phyloP scores from a whole-genome alignment of 1,284 basidiomycete species.

The Boletus sp. region DNA sequence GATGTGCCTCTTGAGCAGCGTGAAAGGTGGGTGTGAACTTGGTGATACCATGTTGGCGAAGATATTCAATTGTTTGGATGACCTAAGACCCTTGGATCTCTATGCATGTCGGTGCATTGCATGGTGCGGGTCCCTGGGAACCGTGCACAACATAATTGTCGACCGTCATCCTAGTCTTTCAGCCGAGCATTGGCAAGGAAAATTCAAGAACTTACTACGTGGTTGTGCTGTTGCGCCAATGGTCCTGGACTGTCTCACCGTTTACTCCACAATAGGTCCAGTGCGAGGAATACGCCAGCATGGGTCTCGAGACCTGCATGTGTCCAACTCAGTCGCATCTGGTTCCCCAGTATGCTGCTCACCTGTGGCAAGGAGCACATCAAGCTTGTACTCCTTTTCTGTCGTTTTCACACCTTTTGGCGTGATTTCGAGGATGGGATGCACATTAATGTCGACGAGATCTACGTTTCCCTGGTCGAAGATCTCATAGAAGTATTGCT shows the following conservation, averaged over 20 bases:
- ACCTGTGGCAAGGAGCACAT: slow-evolving; percentile 21
- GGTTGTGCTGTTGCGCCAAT: slow-evolving; percentile 14
- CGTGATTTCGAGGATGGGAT: slow-evolving; percentile 16
- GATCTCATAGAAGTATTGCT: slow-evolving; percentile 18
- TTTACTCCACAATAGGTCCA: slow-evolving; percentile 12
- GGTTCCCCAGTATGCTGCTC: background rate
- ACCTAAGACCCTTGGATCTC: slow-evolving; percentile 14
- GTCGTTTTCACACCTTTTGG: slow-evolving; percentile 13
- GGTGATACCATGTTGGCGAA: slow-evolving; percentile 11
- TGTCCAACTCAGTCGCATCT: background rate
- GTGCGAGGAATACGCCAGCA: slow-evolving; percentile 7
- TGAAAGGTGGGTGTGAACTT: slow-evolving; percentile 15
- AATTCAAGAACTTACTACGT: slow-evolving; percentile 17
- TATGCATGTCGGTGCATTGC: slow-evolving; percentile 9
- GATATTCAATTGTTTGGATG: slow-evolving; percentile 13
- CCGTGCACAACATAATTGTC: slow-evolving; percentile 20
- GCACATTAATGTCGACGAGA: slow-evolving; percentile 7
- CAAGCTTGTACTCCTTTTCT: slow-evolving; percentile 11
- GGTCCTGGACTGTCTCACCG: slow-evolving; percentile 19
- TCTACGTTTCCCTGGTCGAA: slow-evolving; percentile 20
- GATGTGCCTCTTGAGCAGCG: slow-evolving; percentile 14
- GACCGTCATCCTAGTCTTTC: slow-evolving; percentile 18
- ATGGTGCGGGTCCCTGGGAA: slow-evolving; percentile 18
- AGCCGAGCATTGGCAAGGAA: background rate
- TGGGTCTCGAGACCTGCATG: slow-evolving; percentile 12